Base-by-base conservation (phyloP, 148 eudicot genomes). In the Selenicereus undatus region DNA sequence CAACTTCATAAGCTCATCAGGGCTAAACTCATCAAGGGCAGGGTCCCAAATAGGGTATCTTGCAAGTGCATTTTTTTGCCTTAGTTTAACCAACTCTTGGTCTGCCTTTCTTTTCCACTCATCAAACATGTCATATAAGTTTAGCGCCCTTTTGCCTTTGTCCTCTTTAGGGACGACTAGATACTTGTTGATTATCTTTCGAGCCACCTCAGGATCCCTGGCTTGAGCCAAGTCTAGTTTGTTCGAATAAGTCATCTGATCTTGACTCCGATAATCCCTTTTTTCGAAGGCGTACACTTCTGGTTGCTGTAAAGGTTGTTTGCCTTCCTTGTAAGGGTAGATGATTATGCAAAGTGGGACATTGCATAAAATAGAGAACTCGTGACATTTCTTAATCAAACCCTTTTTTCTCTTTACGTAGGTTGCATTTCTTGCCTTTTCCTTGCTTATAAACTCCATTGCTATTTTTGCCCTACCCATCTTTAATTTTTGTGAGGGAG, bases 391-490 rank as follows among this genome's bases (percentile, higher is more conserved):
- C 52, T 83, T 86, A 62, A 80, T 72, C 26, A 86, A 42, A 5
- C 82, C 76, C 48, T 17, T 50, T 73, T 86, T 86, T 69, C 83
- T 83, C 77, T 79, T 85, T 35, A 62, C 75, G 79, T 75, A 85
- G 0, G 87, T 72, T 51, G 18, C 22, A 27, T 80, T 78, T 21
- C 85, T 76, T 56, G 43, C 52, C 72, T 73, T 56, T 30, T 71
- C 77, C 35, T 76, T 80, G 71, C 12, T 48, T 71, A 84, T 76
- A 35, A 80, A 80, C 60, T 76, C 75, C 77, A 70, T 76, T 76
- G 80, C 70, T 48, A 73, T 74, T 71, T 81, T 85, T 76, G 76
- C 83, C 30, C 85, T 79, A 22, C 85, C 85, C 88, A 85, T 85
- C 20, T 65, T 48, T 14, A 29, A 11, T 76, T 65, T 29, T 26